phyloP scores from a whole-genome alignment of 2,329 filamentous ascomycete species.

The Rutstroemia sp. region DNA sequence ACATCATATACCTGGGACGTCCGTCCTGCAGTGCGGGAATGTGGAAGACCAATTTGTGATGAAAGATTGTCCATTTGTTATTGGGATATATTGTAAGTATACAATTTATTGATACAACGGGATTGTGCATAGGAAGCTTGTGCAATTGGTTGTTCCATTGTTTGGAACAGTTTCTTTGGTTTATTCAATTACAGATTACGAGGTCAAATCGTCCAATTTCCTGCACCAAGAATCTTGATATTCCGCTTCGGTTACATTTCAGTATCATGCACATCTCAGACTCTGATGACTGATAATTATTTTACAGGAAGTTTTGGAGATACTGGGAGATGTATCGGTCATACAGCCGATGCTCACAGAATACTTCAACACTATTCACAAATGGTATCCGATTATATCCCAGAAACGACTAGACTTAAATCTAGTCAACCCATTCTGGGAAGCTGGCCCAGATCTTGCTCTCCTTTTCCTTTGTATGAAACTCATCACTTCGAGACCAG shows the following conservation, averaged over 20 bases:
- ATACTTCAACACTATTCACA: constrained; percentile 39
- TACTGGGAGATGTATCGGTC: constrained; percentile 32
- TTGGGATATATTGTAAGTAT: too few species aligned
- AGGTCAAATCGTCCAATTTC: too few species aligned
- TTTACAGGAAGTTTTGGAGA: constrained; percentile 33
- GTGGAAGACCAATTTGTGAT: too few species aligned
- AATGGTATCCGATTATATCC: constrained; percentile 42
- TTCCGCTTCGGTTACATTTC: not conserved
- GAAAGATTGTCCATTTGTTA: too few species aligned
- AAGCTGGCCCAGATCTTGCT: constrained; percentile 39
- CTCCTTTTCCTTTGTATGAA: constrained; percentile 43
- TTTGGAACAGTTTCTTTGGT: too few species aligned
- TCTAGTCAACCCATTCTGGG: constrained; percentile 35
- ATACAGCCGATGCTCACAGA: constrained; percentile 33
- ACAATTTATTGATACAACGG: too few species aligned
- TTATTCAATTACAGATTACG: too few species aligned
- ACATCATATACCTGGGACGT: not conserved
- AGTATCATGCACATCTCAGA: too few species aligned
- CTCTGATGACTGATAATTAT: not conserved
- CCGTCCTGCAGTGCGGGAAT: too few species aligned
- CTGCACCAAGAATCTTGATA: not conserved
- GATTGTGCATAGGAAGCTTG: too few species aligned
- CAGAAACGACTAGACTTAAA: constrained; percentile 36
- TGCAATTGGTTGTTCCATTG: too few species aligned
- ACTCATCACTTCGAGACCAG: constrained; percentile 33